These are phyloP conservation scores for Plasmodium adleri DNA, from an alignment of 169 alveolate species.

Conservation along the genomic window DNA sequence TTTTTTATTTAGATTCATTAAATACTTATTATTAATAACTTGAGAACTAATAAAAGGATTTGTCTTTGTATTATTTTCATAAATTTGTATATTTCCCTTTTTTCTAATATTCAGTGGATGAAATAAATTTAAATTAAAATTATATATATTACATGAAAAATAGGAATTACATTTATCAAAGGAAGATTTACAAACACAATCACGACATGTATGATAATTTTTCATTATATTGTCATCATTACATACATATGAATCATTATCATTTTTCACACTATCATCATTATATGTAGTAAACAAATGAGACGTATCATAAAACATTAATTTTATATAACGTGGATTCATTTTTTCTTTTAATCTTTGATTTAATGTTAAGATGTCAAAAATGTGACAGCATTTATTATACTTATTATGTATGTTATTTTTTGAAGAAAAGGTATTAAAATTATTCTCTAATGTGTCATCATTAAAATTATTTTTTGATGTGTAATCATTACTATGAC, in stretches of 20 bases:
- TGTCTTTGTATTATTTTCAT: background rate
- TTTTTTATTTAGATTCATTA: constrained; percentile 24
- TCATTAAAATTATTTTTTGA: too few relatives aligned
- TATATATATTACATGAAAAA: constrained; percentile 36
- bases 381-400: background rate
- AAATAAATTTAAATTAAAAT: constrained; percentile 36
- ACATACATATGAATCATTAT: background rate
- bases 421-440: background rate
- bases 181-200: background rate
- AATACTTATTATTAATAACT: constrained; percentile 55
- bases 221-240: background rate
- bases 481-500: background rate
- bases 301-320: background rate
- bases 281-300: background rate
- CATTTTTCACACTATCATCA: background rate
- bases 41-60: constrained; percentile 16
- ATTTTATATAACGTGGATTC: constrained; percentile 12
- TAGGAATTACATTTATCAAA: background rate
- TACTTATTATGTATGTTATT: background rate
- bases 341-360: constrained; percentile 37
- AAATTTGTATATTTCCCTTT: background rate
- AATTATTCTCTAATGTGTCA: background rate
- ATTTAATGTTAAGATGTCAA: constrained; percentile 28
- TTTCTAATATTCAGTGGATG: constrained; percentile 38
- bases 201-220: background rate